Percentiles rank a stretch among this genome's conserved stretches.
phyloP scores from a whole-genome alignment of 495 filamentous ascomycete species.

The Thozetella sp. region DNA sequence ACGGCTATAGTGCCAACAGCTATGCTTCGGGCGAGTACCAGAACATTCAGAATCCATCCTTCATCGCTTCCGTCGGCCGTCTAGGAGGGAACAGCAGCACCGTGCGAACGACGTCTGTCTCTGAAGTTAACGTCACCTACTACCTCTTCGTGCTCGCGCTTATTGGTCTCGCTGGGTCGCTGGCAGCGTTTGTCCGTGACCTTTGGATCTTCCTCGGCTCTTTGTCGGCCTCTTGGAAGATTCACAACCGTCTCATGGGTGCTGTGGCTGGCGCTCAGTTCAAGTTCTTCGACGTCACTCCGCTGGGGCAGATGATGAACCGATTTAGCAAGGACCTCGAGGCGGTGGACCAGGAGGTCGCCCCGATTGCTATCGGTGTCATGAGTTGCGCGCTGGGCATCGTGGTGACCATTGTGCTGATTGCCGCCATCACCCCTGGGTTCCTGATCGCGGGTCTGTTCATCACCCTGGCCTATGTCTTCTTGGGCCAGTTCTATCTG shows the following conservation, averaged over 20 bases:
- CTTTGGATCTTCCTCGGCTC: conserved; percentile 90
- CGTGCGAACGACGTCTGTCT: conserved; percentile 21
- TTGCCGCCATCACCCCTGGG: conserved; percentile 86
- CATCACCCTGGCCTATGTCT: conserved; percentile 80
- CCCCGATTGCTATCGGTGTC: conserved; percentile 76
- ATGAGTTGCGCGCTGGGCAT: conserved; percentile 63
- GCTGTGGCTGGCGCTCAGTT: conserved; percentile 87
- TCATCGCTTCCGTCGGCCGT: conserved; percentile 33
- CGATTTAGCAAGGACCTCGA: conserved; percentile 98
- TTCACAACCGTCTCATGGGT: conserved; percentile 79
- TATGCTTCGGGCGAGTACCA: conserved; percentile 1
- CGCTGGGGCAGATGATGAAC: conserved; percentile 97
- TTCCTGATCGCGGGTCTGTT: conserved; percentile 89
- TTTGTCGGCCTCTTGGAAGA: conserved; percentile 80
- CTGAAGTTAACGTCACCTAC: conserved; percentile 75
- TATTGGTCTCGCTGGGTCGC: conserved; percentile 73
- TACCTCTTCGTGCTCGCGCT: conserved; percentile 84
- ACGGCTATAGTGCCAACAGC: neutral
- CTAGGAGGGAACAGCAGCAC: conserved; percentile 22
- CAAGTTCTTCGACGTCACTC: conserved; percentile 97
- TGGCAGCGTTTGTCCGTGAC: conserved; percentile 78
- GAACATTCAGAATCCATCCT: conserved; percentile 5
- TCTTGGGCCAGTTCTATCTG: conserved; percentile 87
- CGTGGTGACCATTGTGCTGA: conserved; percentile 87
- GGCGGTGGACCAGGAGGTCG: conserved; percentile 93